Evolutionary conservation across 1,284 basidiomycete genomes (phyloP), one percentile per base, ranked within the genome.

Genomic region (Ceratobasidium sp.): DNA sequence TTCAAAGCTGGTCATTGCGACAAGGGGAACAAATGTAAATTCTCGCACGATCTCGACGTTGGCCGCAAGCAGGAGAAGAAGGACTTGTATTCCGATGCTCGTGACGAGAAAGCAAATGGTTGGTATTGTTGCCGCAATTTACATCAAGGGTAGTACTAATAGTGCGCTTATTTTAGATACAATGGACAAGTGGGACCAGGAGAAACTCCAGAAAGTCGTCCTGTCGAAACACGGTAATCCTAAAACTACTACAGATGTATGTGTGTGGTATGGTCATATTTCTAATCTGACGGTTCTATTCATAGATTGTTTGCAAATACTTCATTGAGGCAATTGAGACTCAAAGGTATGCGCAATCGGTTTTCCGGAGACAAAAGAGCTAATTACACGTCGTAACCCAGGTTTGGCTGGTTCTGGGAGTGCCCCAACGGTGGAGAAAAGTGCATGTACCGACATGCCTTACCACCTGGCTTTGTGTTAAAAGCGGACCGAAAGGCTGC

Each of bases 141-240:
- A 8, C 75, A 41, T 20, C 4, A 14, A n/a, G 20, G 16, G 35
- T 48, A 4, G 12, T 57, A 68, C 57, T 79, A n/a, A 78, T 23
- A 7, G 27, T 77, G 52, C 57, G 50, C 38, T 79, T 8, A 57
- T 48, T 44, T 41, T 81, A 94, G 96, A 98, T 85, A 98, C 96
- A 10, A 99, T 99, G 97, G 97, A 98, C 82, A 93, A 89, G 81
- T 99, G 97, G 97, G 96, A 99, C 86, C 94, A 99, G 81, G 96
- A 92, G 81, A 99, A 97, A 86, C 87, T 99, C 69, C 89, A 92
- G 67, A 90, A 87, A 35, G 98, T 99, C 78, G 94, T 99, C 10
- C 83, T 92, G 18, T 95, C 94, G 73, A 99, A 99, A 85, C 88
- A 90, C 77, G 95, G 95, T 46, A 98, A 98, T 85, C 96, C 96